Percentiles rank a stretch among this genome's conserved stretches.
Evolutionary conservation across 164 flowering plant genomes (phyloP).

Genomic region (Echeveria elegans): DNA sequence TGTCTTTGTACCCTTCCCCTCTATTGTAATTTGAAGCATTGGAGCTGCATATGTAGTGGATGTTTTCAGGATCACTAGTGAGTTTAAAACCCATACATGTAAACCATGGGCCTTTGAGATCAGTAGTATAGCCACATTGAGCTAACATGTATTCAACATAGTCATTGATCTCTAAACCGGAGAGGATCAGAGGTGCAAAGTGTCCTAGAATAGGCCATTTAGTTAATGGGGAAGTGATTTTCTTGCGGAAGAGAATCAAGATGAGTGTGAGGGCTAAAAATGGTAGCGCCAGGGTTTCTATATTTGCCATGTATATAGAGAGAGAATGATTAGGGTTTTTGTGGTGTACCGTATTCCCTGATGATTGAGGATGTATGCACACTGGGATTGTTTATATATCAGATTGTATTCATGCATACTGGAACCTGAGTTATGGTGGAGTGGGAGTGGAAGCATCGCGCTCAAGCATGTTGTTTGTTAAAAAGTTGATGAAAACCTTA

Average conservation of each 20-base stretch:
- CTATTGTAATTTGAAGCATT: constrained; percentile 12
- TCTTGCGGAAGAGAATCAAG: background rate
- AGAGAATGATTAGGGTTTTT: background rate
- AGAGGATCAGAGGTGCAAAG: background rate
- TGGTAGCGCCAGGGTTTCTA: background rate
- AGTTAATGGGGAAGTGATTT: background rate
- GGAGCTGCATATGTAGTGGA: constrained; percentile 8
- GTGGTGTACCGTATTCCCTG: too few relatives aligned
- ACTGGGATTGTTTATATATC: too few relatives aligned
- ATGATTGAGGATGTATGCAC: too few relatives aligned
- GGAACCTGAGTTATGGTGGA: too few relatives aligned
- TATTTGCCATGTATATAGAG: background rate
- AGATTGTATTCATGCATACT: too few relatives aligned
- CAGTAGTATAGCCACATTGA: background rate
- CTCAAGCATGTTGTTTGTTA: too few relatives aligned
- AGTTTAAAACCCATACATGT: background rate
- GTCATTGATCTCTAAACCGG: background rate
- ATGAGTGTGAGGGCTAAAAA: background rate
- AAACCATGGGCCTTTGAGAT: background rate
- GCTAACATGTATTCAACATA: background rate
- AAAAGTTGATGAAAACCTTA: too few relatives aligned
- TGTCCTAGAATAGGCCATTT: background rate
- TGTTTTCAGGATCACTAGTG: constrained; percentile 7
- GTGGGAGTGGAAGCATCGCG: too few relatives aligned
- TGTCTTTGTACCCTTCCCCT: background rate